These are phyloP conservation scores for Moesziomyces sp. DNA, from an alignment of 1,284 basidiomycete species.

Conservation along the genomic window DNA sequence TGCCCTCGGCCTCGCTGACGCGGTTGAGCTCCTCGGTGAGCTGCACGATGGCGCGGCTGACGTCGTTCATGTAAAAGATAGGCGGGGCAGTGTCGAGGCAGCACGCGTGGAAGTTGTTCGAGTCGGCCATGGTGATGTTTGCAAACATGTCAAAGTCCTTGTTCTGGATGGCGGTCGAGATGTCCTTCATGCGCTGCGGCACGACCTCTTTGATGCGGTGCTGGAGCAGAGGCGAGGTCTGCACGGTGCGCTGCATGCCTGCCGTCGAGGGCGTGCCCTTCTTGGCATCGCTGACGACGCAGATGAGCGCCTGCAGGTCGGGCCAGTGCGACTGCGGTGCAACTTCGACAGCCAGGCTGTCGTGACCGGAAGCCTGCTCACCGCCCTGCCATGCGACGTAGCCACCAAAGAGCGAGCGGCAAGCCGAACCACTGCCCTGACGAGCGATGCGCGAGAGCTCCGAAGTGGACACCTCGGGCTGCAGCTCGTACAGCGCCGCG, in stretches of 20 bases:
- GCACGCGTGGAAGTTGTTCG: slow-evolving; percentile 91
- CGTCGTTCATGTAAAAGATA: slow-evolving; percentile 99
- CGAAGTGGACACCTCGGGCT: slow-evolving; percentile 72
- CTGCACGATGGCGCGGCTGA: slow-evolving; percentile 72
- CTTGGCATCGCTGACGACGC: slow-evolving; percentile 94
- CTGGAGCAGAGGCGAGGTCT: slow-evolving; percentile 87
- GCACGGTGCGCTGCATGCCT: slow-evolving; percentile 97
- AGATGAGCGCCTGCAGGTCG: slow-evolving; percentile 94
- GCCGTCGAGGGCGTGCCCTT: slow-evolving; percentile 94
- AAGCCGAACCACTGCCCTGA: slow-evolving; percentile 96
- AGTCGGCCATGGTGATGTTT: slow-evolving; percentile 92
- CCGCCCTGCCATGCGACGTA: slow-evolving; percentile 97
- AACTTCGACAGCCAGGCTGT: slow-evolving; percentile 88
- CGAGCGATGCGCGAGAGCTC: slow-evolving; percentile 91
- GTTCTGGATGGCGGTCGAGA: slow-evolving; percentile 80
- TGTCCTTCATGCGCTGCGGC: slow-evolving; percentile 84
- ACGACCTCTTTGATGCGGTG: slow-evolving; percentile 89
- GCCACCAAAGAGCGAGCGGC: slow-evolving; percentile 94
- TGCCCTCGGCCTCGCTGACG: slow-evolving; percentile 72
- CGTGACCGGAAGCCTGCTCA: slow-evolving; percentile 76
- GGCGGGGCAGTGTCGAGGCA: slow-evolving; percentile 95
- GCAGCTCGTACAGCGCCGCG: slow-evolving; percentile 84
- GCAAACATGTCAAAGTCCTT: slow-evolving; percentile 91
- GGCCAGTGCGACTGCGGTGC: slow-evolving; percentile 75
- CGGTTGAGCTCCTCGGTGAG: slow-evolving; percentile 91